phyloP scores from a whole-genome alignment of 78 protist genomes.

The Dictyostelium citrinum region DNA sequence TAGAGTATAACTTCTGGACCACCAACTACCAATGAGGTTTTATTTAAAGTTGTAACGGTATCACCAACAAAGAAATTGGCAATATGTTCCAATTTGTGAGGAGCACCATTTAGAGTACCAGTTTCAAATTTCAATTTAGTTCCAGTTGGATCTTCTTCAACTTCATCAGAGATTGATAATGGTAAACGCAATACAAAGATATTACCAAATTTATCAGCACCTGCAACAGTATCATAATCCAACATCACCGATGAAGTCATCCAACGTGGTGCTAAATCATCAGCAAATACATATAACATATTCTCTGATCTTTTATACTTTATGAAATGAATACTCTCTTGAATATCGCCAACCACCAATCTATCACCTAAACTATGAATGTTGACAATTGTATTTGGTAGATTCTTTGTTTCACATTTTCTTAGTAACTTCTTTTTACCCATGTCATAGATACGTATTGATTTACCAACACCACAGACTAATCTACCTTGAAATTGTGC shows the following conservation, averaged over 20 bases:
- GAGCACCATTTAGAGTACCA: conserved; percentile 81
- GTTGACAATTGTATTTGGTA: conserved; percentile 75
- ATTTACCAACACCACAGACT: conserved; percentile 89
- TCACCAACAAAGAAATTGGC: conserved; percentile 93
- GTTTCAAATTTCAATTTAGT: conserved; percentile 66
- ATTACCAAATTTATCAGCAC: conserved; percentile 95
- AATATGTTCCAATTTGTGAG: conserved; percentile 76
- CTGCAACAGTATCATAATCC: conserved; percentile 95
- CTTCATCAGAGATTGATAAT: conserved; percentile 73
- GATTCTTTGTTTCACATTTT: conserved; percentile 89
- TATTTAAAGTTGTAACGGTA: conserved; percentile 79
- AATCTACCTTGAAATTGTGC: conserved; percentile 88
- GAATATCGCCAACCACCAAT: conserved; percentile 90
- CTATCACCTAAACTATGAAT: conserved; percentile 86
- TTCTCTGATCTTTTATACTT: conserved; percentile 85
- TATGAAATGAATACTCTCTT: conserved; percentile 89
- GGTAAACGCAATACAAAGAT: conserved; percentile 89
- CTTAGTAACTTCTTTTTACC: conserved; percentile 94
- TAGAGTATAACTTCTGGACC: conserved; percentile 81
- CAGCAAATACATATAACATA: conserved; percentile 91
- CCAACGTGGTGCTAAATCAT: conserved; percentile 94
- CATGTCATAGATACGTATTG: conserved; percentile 91
- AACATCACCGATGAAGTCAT: conserved; percentile 73
- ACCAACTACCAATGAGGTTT: conserved; percentile 78
- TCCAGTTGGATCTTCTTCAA: conserved; percentile 89